phyloP scores from a whole-genome alignment of 768 basidiomycete genomes.

The Mycena alexandri region DNA sequence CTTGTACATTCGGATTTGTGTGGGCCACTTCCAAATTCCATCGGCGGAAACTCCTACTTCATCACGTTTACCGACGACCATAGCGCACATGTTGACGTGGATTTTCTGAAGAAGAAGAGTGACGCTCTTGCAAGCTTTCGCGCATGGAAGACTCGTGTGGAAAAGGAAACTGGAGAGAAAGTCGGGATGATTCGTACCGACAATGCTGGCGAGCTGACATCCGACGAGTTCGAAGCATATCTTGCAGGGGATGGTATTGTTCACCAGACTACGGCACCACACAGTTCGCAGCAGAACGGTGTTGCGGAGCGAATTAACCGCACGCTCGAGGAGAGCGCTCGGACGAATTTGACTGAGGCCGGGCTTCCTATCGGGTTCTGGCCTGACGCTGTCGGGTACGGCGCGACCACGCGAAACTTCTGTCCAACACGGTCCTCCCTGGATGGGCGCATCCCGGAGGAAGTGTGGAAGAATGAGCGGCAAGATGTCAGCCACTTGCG shows the following conservation, averaged over 20 bases:
- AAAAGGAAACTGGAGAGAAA: slow-evolving; percentile 36
- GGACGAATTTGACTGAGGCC: background rate
- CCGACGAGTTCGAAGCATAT: slow-evolving; percentile 33
- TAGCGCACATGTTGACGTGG: background rate
- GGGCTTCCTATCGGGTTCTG: background rate
- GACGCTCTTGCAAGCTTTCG: slow-evolving; percentile 25
- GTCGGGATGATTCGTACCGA: slow-evolving; percentile 37
- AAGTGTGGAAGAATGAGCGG: background rate
- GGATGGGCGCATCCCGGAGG: slow-evolving; percentile 17
- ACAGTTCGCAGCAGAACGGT: slow-evolving; percentile 48
- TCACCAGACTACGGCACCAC: slow-evolving; percentile 43
- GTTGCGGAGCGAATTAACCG: slow-evolving; percentile 47
- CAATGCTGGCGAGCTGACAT: slow-evolving; percentile 43
- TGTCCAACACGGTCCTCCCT: slow-evolving; percentile 1
- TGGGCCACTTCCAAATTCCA: slow-evolving; percentile 8
- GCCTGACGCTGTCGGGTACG: background rate
- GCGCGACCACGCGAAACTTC: background rate
- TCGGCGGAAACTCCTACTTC: slow-evolving; percentile 12
- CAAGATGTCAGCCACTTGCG: slow-evolving; percentile 14
- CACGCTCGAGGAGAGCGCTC: slow-evolving; percentile 36
- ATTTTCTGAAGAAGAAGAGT: slow-evolving; percentile 27
- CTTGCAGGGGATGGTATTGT: slow-evolving; percentile 41
- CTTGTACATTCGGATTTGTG: slow-evolving; percentile 11
- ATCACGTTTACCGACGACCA: slow-evolving; percentile 14
- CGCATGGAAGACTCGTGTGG: slow-evolving; percentile 28